Conservation (phyloP, 768 basidiomycete genomes). For the Fomitopsis pulvina region DNA sequence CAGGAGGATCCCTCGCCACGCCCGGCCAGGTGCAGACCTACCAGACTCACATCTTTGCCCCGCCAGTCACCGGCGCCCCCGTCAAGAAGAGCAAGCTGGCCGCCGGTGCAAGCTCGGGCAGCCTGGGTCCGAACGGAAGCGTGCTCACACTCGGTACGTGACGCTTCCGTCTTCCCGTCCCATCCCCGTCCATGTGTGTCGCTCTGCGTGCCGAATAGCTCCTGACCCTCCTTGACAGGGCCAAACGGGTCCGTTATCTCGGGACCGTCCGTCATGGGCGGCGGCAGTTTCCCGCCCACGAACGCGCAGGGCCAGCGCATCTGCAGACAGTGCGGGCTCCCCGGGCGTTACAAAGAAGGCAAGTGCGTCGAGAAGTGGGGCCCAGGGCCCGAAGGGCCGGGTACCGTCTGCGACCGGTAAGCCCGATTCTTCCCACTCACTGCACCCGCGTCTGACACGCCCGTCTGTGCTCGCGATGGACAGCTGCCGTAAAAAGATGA, state of each 20-base stretch:
- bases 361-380: conserved; percentile 90
- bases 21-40: conserved; percentile 38
- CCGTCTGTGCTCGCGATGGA: background rate
- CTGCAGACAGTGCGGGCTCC: conserved; percentile 67
- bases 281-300: conserved; percentile 26
- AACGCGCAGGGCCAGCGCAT: conserved; percentile 60
- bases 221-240: too few species aligned
- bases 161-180: too few species aligned
- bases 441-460: background rate
- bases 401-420: conserved; percentile 76
- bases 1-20: conserved; percentile 24
- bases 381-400: conserved; percentile 76
- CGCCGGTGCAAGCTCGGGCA: conserved; percentile 1
- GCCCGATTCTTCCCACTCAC: conserved; percentile 15
- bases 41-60: conserved; percentile 67
- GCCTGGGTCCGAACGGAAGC: conserved; percentile 14
- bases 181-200: background rate
- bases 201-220: conserved; percentile 1
- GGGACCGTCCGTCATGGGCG: conserved; percentile 18
- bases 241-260: conserved; percentile 20
- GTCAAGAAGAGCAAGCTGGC: conserved; percentile 51
- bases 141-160: conserved; percentile 18
- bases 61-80: conserved; percentile 67
- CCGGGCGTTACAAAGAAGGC: conserved; percentile 75
- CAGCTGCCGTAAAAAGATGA: conserved; percentile 83